Evolutionary conservation across 2,329 filamentous ascomycete genomes (phyloP).

Genomic region (Fusarium sp.): DNA sequence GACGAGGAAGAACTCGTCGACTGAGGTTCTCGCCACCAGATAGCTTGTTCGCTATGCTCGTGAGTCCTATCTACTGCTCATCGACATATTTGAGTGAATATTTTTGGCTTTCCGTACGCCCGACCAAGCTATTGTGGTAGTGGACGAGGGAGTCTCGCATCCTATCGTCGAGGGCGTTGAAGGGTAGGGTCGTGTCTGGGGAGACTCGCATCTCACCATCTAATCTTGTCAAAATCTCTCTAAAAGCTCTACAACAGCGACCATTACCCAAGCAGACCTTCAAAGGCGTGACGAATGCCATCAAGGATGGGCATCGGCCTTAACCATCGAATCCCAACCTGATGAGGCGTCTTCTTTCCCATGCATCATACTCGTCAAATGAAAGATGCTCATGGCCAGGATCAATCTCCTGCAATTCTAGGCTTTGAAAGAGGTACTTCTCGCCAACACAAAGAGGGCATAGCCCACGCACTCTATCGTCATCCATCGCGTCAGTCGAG

Average conservation of each 20-base stretch:
- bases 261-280: neutral
- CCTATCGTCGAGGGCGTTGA: neutral
- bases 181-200: neutral
- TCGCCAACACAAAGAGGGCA: constrained; percentile 13
- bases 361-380: too few relatives aligned
- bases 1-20: too few relatives aligned
- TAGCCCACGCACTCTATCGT: neutral
- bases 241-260: neutral
- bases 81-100: neutral
- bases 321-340: neutral
- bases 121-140: neutral
- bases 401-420: neutral
- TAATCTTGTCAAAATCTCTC: neutral
- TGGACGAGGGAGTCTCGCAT: neutral
- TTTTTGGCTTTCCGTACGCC: neutral
- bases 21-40: too few relatives aligned
- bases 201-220: neutral
- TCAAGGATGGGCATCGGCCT: neutral
- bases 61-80: neutral
- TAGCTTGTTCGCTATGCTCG: too few relatives aligned
- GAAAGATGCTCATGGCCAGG: neutral
- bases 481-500: neutral
- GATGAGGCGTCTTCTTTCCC: neutral
- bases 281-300: neutral
- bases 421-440: neutral